A percentile compares a stretch with the other conserved stretches of the same genome.
phyloP scores from a whole-genome alignment of 192 early-diverging fungal species.

The Podila horticola region DNA sequence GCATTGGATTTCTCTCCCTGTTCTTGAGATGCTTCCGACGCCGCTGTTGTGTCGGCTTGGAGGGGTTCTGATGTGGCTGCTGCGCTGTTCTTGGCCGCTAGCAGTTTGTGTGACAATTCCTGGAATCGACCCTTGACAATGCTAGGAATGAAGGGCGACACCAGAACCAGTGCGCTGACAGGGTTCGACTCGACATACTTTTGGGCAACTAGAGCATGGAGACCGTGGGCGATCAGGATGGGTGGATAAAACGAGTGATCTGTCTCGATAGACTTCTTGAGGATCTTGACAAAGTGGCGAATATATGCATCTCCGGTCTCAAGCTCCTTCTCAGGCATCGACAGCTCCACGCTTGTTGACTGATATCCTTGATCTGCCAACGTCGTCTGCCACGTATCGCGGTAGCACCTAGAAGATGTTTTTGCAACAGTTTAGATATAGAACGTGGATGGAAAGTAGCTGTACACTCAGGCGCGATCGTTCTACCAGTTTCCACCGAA shows the following conservation, averaged over 20 bases:
- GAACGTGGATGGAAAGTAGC: too few species aligned
- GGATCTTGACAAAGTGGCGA: constrained; percentile 37
- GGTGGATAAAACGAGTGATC: constrained; percentile 54
- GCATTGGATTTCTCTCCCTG: background rate
- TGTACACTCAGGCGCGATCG: background rate
- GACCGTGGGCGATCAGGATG: constrained; percentile 55
- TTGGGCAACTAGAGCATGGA: constrained; percentile 46
- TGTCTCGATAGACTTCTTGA: constrained; percentile 45
- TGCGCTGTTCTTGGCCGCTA: background rate
- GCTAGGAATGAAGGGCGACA: constrained; percentile 44
- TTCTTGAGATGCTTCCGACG: background rate
- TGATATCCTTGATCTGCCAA: constrained; percentile 52
- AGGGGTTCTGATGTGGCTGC: background rate
- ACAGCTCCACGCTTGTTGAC: constrained; percentile 47
- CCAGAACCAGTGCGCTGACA: constrained; percentile 49
- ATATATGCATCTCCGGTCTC: constrained; percentile 36
- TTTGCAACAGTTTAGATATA: background rate
- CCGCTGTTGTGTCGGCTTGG: background rate
- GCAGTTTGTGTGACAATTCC: constrained; percentile 34
- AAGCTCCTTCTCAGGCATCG: constrained; percentile 17
- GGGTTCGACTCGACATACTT: constrained; percentile 58
- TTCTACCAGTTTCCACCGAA: constrained; percentile 48
- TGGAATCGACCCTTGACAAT: constrained; percentile 27
- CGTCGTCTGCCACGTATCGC: constrained; percentile 50
- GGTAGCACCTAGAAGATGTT: constrained; percentile 25